phyloP scores from a whole-genome alignment of 1,139 yeast species.

The Entelexis sorbosivorans region DNA sequence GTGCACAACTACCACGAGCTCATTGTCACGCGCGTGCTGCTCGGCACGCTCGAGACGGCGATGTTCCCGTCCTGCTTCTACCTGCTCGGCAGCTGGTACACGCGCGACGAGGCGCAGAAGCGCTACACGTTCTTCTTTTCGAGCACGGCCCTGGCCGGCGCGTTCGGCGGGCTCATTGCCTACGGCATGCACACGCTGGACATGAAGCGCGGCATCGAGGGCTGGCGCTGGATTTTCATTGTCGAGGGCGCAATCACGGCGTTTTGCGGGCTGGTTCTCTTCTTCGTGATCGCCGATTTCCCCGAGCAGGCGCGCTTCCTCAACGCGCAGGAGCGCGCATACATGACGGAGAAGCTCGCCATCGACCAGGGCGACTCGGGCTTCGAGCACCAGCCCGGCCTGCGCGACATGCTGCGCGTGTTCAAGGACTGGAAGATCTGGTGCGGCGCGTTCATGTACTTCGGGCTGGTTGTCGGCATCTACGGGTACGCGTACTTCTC shows the following conservation, averaged over 20 bases:
- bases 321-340: conserved; percentile 33
- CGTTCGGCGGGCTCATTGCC: conserved; percentile 70
- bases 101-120: conserved; percentile 54
- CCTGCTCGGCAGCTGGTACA: conserved; percentile 34
- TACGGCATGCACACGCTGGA: conserved; percentile 45
- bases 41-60: conserved; percentile 58
- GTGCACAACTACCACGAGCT: conserved; percentile 48
- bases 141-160: conserved; percentile 66
- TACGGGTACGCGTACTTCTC: conserved; percentile 66
- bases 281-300: conserved; percentile 59
- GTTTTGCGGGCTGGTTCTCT: conserved; percentile 50
- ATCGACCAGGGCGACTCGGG: conserved; percentile 36
- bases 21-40: conserved; percentile 48
- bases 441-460: conserved; percentile 49
- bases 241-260: conserved; percentile 64
- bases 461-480: conserved; percentile 54
- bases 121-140: conserved; percentile 58
- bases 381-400: conserved; percentile 28
- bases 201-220: conserved; percentile 38
- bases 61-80: conserved; percentile 66
- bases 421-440: conserved; percentile 39
- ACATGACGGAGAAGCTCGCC: conserved; percentile 37
- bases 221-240: conserved; percentile 71
- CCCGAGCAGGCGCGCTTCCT: conserved; percentile 51
- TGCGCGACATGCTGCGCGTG: conserved; percentile 29